Percentiles rank a stretch among this genome's conserved stretches.
Evolutionary conservation across 2,329 filamentous ascomycete species (phyloP).

Genomic region (Teratosphaeria destructans): DNA sequence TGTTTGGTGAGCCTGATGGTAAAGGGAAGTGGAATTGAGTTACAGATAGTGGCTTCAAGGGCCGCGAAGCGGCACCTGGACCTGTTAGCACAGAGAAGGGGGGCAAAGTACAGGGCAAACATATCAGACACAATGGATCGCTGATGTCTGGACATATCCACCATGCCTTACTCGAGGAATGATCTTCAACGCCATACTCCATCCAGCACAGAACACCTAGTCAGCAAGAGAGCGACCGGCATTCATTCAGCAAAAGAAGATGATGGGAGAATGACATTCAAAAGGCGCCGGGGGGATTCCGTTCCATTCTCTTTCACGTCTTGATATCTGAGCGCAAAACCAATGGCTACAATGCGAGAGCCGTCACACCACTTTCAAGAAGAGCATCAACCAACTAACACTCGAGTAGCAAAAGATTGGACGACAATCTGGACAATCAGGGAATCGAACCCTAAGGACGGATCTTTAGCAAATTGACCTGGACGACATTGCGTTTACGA

Average conservation of each 20-base stretch:
- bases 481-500: too few relatives aligned
- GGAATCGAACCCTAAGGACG: neutral
- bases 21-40: constrained; percentile 1
- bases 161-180: neutral
- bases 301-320: too few relatives aligned
- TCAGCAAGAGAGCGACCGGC: neutral
- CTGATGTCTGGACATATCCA: neutral
- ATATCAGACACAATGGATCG: neutral
- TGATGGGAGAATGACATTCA: neutral
- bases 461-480: too few relatives aligned
- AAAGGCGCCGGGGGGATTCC: too few relatives aligned
- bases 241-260: neutral
- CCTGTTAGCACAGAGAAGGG: neutral
- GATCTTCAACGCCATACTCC: neutral
- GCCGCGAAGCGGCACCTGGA: neutral
- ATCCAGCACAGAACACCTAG: neutral
- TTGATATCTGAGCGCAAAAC: too few relatives aligned
- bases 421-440: neutral
- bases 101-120: neutral
- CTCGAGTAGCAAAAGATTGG: neutral
- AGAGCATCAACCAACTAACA: too few relatives aligned
- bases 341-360: too few relatives aligned
- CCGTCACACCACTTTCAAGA: too few relatives aligned
- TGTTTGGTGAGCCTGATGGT: constrained; percentile 24
- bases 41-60: neutral